Base-by-base conservation (phyloP, 495 filamentous ascomycete species). In the Aspergillus sclerotiicarbonarius region DNA sequence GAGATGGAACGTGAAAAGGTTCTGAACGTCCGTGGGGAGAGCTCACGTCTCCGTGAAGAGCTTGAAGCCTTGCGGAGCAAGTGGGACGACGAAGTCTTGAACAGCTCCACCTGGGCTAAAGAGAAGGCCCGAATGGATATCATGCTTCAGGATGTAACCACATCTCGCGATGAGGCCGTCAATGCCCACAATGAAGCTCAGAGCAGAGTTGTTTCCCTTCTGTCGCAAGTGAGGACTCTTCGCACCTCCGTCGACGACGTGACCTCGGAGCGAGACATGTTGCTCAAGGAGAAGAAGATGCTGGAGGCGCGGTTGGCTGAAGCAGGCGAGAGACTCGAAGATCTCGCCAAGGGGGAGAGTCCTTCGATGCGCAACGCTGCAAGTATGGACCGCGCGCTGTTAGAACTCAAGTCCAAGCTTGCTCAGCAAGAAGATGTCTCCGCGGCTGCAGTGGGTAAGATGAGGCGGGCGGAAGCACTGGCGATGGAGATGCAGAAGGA, bases 31-130 rank as follows among this genome's bases (percentile, higher is more conserved):
- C 82, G 88, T 31, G 77, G 79, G 9, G 87, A 91, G 67, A 88
- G 85, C 59, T 76, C 86, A 10, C 83, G 90, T 29, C 80, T 98
- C 47, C 86, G 95, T 5, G 94, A 98, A 65, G 94, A 98, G 68
- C 82, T 98, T 15, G 94, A 98, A 61, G 91, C 96, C 61, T 85
- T 98, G 19, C 87, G 94, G 50, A 91, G 87, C 58, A 98, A 97
- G 70, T 98, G 95, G 95, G 95, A 98, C 67, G 90, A 98, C 65
- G 94, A 98, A 72, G 92, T 98, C 18, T 86, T 98, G 64, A 98
- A 98, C 68, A 93, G 89, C 71, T 95, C 91, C 0, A 94, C 94
- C 1, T 98, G 94, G 94, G 91, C 92, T 32, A 98, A 98, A 76
- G 94, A 98, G 76, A 98, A 98, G 75, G 80, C 90, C 4, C 86